Evolutionary conservation across 2,329 filamentous ascomycete species (phyloP), one percentile per base, ranked within the genome.

Genomic region (Penicillium polonicum): DNA sequence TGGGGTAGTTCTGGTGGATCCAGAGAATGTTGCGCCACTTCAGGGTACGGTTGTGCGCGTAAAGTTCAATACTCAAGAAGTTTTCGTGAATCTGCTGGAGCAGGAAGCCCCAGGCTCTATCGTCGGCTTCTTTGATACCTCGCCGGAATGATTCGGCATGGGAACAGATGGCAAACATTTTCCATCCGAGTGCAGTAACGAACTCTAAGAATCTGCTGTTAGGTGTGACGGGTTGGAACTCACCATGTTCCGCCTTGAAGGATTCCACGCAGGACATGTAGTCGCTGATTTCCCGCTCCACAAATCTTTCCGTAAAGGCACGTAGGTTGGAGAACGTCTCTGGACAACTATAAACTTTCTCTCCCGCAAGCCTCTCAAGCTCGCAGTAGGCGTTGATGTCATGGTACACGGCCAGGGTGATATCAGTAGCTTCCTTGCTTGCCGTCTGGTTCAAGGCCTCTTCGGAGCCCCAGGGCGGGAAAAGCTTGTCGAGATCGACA

Each of bases 121-220:
- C 15, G 9, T 52, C 27, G 19, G 44, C 31, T 31, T 60, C 33
- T 19, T 44, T 17, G 39, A 49, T 60, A 1, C 60, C 48, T 4
- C 58, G 48, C 27, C 64, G 63, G 54, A 72, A 73, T 7, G 64
- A 59, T 51, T 68, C 64, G 3, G 70, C 55, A n/a, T 66, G 58
- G 3, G 65, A 55, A 33, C 65, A 71, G 38, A 72, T 70, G 15
- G 65, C 55, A 27, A 70, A 59, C 13, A 70, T 58, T 42, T 60
- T 63, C 70, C 70, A 72, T 8, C 65, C 66, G 17, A 64, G 44
- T 6, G 42, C 33, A 3, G 54, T 23, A 17, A 66, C 50, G 31
- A 66, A 61, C 27, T 21, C 7, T 38, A 36, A 38, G 29, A 52
- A 39, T 36, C 45, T 25, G 38, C 38, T 19, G 13, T 31, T 35